Conservation (phyloP, 306 rosid species). For the Medicago ruthenica region DNA sequence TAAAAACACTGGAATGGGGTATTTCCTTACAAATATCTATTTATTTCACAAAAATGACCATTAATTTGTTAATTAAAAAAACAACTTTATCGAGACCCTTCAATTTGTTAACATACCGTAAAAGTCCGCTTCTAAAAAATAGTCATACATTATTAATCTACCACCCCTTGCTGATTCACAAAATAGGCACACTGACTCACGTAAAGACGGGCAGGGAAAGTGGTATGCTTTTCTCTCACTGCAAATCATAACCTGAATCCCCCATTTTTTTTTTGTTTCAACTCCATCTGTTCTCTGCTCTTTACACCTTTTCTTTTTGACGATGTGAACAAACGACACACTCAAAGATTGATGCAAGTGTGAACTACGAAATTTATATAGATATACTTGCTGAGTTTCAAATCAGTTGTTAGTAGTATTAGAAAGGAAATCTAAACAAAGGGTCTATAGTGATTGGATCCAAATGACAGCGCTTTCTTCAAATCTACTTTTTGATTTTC, state of each 20-base stretch:
- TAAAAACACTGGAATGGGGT: too few species aligned
- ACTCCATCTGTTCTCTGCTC: neutral
- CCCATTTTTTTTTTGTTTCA: neutral
- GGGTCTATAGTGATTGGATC: conserved; percentile 23
- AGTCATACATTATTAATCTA: too few species aligned
- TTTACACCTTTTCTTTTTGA: neutral
- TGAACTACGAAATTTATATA: conserved; percentile 9
- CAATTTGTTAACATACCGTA: too few species aligned
- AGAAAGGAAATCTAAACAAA: conserved; percentile 34
- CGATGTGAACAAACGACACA: neutral
- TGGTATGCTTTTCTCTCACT: too few species aligned
- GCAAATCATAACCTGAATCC: conserved; percentile 1
- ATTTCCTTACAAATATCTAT: too few species aligned
- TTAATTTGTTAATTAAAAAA: too few species aligned
- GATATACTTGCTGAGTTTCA: conserved; percentile 19
- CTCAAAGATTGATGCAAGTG: conserved; percentile 25
- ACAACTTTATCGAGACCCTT: too few species aligned
- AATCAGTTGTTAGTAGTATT: conserved; percentile 2
- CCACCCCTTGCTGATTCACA: too few species aligned
- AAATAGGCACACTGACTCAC: too few species aligned
- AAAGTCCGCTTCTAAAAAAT: too few species aligned
- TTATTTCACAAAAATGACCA: too few species aligned
- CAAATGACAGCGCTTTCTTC: conserved; percentile 22
- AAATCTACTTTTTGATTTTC: conserved; percentile 67
- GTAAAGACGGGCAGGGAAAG: too few species aligned